Evolutionary conservation across 2,329 filamentous ascomycete genomes (phyloP).

Genomic region (Furcasterigmium sp.): DNA sequence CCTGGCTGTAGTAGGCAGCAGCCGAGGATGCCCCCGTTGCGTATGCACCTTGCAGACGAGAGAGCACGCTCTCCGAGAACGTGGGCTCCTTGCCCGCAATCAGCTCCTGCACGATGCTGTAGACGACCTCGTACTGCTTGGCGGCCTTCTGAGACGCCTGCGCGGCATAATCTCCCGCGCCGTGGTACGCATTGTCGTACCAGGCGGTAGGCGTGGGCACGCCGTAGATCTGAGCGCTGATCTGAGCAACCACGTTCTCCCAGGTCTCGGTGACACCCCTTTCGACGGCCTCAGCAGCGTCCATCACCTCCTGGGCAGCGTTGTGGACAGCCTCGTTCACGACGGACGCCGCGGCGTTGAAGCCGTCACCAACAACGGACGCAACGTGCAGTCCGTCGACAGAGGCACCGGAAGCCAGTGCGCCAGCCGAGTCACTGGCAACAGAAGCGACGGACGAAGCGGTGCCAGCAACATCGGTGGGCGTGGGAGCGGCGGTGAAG

Average conservation of each 20-base stretch:
- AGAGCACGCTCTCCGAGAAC: constrained; percentile 77
- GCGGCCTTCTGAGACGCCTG: constrained; percentile 57
- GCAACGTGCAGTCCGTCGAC: constrained; percentile 46
- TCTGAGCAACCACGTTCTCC: constrained; percentile 47
- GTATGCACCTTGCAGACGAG: constrained; percentile 66
- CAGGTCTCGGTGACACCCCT: constrained; percentile 32
- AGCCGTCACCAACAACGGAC: constrained; percentile 37
- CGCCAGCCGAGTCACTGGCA: constrained; percentile 38
- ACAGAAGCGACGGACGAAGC: constrained; percentile 40
- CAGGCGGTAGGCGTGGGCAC: constrained; percentile 55
- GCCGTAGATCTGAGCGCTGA: constrained; percentile 67
- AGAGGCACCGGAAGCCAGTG: constrained; percentile 40
- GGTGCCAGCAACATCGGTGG: constrained; percentile 46
- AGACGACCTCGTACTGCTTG: constrained; percentile 64
- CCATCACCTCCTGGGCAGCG: constrained; percentile 26
- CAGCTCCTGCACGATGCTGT: constrained; percentile 70
- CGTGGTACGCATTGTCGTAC: constrained; percentile 41
- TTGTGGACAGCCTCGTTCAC: constrained; percentile 31
- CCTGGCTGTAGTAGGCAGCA: constrained; percentile 34
- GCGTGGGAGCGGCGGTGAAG: constrained; percentile 53
- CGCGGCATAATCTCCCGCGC: constrained; percentile 52
- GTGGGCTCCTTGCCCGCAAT: constrained; percentile 72
- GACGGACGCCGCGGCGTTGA: constrained; percentile 30
- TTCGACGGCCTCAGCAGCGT: constrained; percentile 35
- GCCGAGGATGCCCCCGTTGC: constrained; percentile 57